Evolutionary conservation across 768 basidiomycete genomes (phyloP), one percentile per base, ranked within the genome.

Genomic region (Boletus tomentosulus): DNA sequence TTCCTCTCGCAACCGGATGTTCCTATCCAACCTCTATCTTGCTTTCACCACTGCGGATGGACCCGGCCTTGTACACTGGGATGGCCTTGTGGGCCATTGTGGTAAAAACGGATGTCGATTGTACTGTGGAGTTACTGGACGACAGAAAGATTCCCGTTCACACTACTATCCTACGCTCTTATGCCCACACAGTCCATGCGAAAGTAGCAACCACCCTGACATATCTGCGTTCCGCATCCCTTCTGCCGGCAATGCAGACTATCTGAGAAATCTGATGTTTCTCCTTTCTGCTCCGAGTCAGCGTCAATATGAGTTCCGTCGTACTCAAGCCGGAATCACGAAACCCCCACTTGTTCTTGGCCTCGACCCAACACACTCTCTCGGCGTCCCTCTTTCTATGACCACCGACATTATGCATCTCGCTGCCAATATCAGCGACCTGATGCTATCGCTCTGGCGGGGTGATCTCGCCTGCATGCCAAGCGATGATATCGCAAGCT

Each of bases 361-460:
- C 0, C 24, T 58, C 7, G 0, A 11, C 6, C 48, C 33, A 0
- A 2, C 22, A 0, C 25, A 4, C 1, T 56, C 51, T 0, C 51
- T 59, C 3, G 46, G 58, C 3, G 15, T 59, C 3, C 49, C 51
- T 1, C 16, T 43, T 1, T 48, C 25, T 7, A 50, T 59, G 48
- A 59, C 42, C 0, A 22, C 48, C 0, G 31, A 59, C 11, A 53
- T 59, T 19, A 59, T 59, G 49, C 48, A 56, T n/a, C 41, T 55
- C 0, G 16, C 28, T 1, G 41, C 10, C 11, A 51, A 28, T 15
- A n/a, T 55, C 2, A 41, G n/a, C 12, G 46, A 50, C 2, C 31
- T 52, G 1, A 2, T 57, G 1, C 24, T 57, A 2, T 24, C 4
- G 0, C 46, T 54, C 6, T 57, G 57, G 53, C 7, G 10, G 2